Evolutionary conservation across 768 basidiomycete genomes (phyloP), one percentile per base, ranked within the genome.

Genomic region (Podaxis pistillaris): DNA sequence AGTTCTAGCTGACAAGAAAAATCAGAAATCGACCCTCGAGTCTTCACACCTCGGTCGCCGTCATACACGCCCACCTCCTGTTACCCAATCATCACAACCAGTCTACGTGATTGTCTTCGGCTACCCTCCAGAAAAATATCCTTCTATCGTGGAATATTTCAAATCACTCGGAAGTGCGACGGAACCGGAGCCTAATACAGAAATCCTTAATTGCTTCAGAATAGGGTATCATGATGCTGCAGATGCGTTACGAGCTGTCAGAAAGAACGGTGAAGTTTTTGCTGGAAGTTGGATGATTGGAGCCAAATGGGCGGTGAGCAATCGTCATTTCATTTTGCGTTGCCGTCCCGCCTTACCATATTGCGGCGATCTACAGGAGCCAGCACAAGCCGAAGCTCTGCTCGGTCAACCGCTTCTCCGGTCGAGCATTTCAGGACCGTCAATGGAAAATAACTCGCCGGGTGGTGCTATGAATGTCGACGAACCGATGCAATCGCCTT

Each of bases 121-220:
- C n/a, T 96, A 94, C 71, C 93, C 94, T 4, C 78, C 85, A 36
- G 90, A 94, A 73, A 87, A 87, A 69, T 90, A 89, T 71, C 85
- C 83, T 57, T 70, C 86, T 15, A 86, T 89, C 0, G 85, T 84
- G 15, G 89, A 90, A 68, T 90, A 90, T 72, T 90, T 93, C 78
- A 83, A 82, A 66, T 85, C 87, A 1, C 75, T 96, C 8, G 92
- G 91, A 7, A 84, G 85, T 13, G 76, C 87, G 37, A 88, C 89
- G 2, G 88, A 89, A 17, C 80, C 88, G 0, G 86, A 91, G 52
- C 83, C 82, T 9, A 84, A 88, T 68, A 72, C 78, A 0, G 89
- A 92, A 47, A 84, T 94, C 19, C 71, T 79, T 24, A 95, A 95
- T 71, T 93, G 91, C 76, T 93, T 96, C 73, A 83, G 83, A 56